phyloP scores from a whole-genome alignment of 2,329 filamentous ascomycete species.

The Lasiodiplodia theobromae region DNA sequence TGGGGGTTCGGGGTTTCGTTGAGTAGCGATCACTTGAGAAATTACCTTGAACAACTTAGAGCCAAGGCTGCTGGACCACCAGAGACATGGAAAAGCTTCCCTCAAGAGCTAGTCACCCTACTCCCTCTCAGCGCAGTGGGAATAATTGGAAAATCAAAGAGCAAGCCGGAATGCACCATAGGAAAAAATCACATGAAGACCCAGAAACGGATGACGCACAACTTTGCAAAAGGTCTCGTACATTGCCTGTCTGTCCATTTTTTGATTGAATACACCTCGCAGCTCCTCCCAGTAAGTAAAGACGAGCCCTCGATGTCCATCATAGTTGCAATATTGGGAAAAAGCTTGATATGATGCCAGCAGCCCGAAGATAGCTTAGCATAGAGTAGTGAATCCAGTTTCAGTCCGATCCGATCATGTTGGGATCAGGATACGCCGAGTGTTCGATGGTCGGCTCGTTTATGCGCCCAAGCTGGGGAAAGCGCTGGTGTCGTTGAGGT shows the following conservation, averaged over 20 bases:
- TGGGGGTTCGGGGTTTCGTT: background rate
- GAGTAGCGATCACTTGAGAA: background rate
- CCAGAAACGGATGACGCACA: constrained; percentile 6
- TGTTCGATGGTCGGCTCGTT: constrained; percentile 18
- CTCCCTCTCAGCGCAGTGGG: background rate
- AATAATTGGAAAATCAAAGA: background rate
- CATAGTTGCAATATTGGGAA: constrained; percentile 22
- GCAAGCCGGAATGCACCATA: background rate
- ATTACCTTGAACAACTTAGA: background rate
- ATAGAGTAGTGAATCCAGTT: constrained; percentile 22
- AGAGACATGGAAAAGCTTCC: background rate
- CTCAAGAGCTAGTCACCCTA: background rate
- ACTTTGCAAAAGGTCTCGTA: constrained; percentile 23
- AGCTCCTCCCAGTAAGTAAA: constrained; percentile 15
- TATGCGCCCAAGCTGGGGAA: constrained; percentile 62
- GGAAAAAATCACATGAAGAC: background rate
- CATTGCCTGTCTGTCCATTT: constrained; percentile 28
- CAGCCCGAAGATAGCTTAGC: constrained; percentile 17
- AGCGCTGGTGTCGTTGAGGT: constrained; percentile 58
- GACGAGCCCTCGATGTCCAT: constrained; percentile 20
- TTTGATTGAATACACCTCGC: constrained; percentile 23
- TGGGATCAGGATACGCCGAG: constrained; percentile 13
- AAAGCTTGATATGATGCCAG: constrained; percentile 17
- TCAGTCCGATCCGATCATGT: constrained; percentile 15
- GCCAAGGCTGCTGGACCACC: background rate